A percentile compares a stretch with the other conserved stretches of the same genome.
Evolutionary conservation across 306 rosid genomes (phyloP).

Genomic region (Sesbania bispinosa): DNA sequence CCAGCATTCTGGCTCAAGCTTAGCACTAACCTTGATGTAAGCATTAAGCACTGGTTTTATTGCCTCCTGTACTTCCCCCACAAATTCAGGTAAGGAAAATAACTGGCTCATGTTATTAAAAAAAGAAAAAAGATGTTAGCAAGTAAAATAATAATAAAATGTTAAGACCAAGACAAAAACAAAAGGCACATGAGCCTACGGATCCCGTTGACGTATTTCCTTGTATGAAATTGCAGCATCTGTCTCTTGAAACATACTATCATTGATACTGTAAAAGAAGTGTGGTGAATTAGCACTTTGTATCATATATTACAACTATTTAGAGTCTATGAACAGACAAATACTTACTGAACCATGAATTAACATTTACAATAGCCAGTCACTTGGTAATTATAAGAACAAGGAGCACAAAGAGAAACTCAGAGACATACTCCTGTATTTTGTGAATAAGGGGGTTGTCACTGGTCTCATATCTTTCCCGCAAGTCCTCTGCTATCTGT

Average conservation of each 20-base stretch:
- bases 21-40: slow-evolving; percentile 61
- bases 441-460: slow-evolving; percentile 75
- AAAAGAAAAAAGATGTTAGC: slow-evolving; percentile 21
- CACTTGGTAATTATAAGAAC: not conserved
- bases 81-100: slow-evolving; percentile 79
- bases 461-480: slow-evolving; percentile 75
- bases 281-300: slow-evolving; percentile 12
- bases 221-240: slow-evolving; percentile 80
- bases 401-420: slow-evolving; percentile 14
- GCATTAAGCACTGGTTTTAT: slow-evolving; percentile 88
- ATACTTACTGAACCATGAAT: not conserved
- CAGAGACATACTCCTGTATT: slow-evolving; percentile 72
- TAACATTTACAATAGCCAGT: slow-evolving; percentile 3
- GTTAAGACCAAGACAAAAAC: slow-evolving; percentile 10
- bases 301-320: not conserved
- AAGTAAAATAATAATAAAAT: slow-evolving; percentile 5
- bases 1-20: slow-evolving; percentile 13
- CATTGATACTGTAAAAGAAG: slow-evolving; percentile 68
- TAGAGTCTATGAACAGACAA: slow-evolving; percentile 20
- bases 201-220: slow-evolving; percentile 87
- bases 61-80: slow-evolving; percentile 80
- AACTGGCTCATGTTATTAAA: slow-evolving; percentile 40
- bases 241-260: slow-evolving; percentile 81
- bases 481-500: slow-evolving; percentile 83
- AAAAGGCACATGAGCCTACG: slow-evolving; percentile 50